These are phyloP conservation scores for Rhytidhysteron rufulum DNA, from an alignment of 2,329 filamentous ascomycete species.

Conservation along the genomic window DNA sequence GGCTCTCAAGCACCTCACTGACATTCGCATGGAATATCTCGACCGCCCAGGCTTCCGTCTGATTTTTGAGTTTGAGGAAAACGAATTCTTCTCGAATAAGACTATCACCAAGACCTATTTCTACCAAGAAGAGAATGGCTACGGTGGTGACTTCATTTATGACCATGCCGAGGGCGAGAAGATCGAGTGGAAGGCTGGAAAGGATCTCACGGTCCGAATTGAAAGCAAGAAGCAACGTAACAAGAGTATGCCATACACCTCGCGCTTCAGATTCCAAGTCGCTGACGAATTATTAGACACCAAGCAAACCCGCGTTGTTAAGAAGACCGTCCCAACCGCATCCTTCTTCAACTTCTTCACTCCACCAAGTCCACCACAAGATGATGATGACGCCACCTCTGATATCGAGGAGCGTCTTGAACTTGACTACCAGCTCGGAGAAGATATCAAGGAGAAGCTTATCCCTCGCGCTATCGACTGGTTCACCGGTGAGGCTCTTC, in stretches of 20 bases:
- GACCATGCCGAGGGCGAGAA: slow-evolving; percentile 98
- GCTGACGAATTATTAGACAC: slow-evolving; percentile 62
- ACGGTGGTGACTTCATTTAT: slow-evolving; percentile 99
- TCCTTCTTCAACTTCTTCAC: slow-evolving; percentile 99
- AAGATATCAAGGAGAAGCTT: slow-evolving; percentile 99
- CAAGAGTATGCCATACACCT: slow-evolving; percentile 69
- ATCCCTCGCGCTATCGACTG: slow-evolving; percentile 98
- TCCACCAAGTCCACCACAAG: slow-evolving; percentile 79
- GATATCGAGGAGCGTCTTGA: slow-evolving; percentile 98
- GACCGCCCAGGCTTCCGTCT: slow-evolving; percentile 97
- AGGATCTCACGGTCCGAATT: slow-evolving; percentile 88
- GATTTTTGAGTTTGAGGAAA: slow-evolving; percentile 94
- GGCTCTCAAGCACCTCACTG: slow-evolving; percentile 81
- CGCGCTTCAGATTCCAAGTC: neutral
- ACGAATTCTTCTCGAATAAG: slow-evolving; percentile 98
- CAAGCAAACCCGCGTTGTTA: slow-evolving; percentile 97
- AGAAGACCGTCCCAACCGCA: slow-evolving; percentile 97
- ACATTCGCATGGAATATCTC: slow-evolving; percentile 99
- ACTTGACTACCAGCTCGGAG: slow-evolving; percentile 96
- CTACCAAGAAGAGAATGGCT: slow-evolving; percentile 98
- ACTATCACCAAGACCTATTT: slow-evolving; percentile 96
- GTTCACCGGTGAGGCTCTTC: slow-evolving; percentile 97
- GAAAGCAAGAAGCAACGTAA: slow-evolving; percentile 99
- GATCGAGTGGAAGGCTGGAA: slow-evolving; percentile 92
- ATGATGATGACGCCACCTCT: slow-evolving; percentile 70